Base-by-base conservation (phyloP, 2,329 filamentous ascomycete species). In the Lasiodiplodia hormozganensis region DNA sequence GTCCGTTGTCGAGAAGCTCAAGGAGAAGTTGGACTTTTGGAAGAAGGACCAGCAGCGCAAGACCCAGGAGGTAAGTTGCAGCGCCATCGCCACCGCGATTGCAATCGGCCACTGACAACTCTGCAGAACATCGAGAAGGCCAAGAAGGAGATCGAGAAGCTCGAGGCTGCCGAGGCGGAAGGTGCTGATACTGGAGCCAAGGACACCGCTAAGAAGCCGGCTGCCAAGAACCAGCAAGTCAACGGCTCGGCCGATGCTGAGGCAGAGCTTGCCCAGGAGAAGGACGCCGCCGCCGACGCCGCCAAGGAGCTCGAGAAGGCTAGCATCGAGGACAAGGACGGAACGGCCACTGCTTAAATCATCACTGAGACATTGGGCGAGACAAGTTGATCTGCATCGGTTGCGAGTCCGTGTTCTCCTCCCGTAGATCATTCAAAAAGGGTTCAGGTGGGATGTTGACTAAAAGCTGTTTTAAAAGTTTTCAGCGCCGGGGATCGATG, bases 71-170 rank as follows among this genome's bases (percentile, higher is more conserved):
- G 96, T 97, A 83, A 85, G 90, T 83, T 72, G 21, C 54, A 28
- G 28, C 8, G 8, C 8, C 23, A 6, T 18, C 3, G 11, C 11
- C n/a, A 65, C 73, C 76, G 69, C 11, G n/a, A n/a, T 47, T 8
- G 0, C 11, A n/a, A n/a, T 21, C 43, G 4, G 7, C n/a, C 8
- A n/a, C 43, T 47, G n/a, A 47, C 43, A 21, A 8, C 21, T 62
- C 23, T 31, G 28, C 38, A 98, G 96, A 99, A 99, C 86, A 91
- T 98, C 70, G 92, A 93, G 72, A 97, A 97, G 83, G 96, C 96
- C 70, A 92, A 97, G 85, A 95, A 95, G 82, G 94, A 97, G 81
- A 96, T 99, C 71, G 93, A 94, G 78, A 90, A 90, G 73, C 88
- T 98, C 53, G 88, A 90, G 74, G 83, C 86, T 68, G 95, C 97